Evolutionary conservation across 495 filamentous ascomycete genomes (phyloP).

Genomic region (Sphaerosporella brunnea): DNA sequence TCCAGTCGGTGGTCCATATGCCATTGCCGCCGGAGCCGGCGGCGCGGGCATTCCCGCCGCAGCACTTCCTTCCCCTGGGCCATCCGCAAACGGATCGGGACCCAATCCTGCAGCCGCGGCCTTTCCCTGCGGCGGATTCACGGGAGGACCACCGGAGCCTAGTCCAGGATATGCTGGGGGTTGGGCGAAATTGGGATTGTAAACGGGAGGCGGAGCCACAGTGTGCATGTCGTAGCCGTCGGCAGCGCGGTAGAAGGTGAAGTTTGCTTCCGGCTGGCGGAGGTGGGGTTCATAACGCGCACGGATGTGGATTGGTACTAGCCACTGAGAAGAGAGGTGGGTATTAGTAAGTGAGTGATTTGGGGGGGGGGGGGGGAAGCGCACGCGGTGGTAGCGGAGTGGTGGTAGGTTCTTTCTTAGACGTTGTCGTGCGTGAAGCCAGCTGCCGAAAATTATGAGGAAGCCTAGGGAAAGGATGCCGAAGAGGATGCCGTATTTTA

Average conservation of each 20-base stretch:
- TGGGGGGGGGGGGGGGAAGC: conserved; percentile 9
- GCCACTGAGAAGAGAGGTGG: conserved; percentile 34
- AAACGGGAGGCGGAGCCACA: conserved; percentile 35
- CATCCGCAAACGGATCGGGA: no score
- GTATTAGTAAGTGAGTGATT: not conserved
- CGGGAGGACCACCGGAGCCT: no score
- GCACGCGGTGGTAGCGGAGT: conserved; percentile 50
- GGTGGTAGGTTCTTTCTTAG: conserved; percentile 43
- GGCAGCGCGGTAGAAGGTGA: conserved; percentile 27
- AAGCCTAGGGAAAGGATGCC: conserved; percentile 35
- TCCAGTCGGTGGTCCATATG: no score
- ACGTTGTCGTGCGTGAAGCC: conserved; percentile 46
- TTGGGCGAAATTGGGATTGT: conserved; percentile 25
- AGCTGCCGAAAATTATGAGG: conserved; percentile 40
- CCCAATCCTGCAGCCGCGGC: no score
- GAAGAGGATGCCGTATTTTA: conserved; percentile 55
- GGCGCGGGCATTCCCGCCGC: no score
- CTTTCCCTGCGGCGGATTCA: no score
- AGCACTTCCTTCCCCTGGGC: no score
- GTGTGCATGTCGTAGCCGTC: conserved; percentile 38
- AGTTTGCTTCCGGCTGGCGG: conserved; percentile 26
- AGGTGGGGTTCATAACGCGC: conserved; percentile 36
- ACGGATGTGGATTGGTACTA: conserved; percentile 39
- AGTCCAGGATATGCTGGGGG: conserved; percentile 19
- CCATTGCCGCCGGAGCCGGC: no score